These are phyloP conservation scores for Fusarium transvaalense DNA, from an alignment of 2,329 filamentous ascomycete species.

Conservation along the genomic window DNA sequence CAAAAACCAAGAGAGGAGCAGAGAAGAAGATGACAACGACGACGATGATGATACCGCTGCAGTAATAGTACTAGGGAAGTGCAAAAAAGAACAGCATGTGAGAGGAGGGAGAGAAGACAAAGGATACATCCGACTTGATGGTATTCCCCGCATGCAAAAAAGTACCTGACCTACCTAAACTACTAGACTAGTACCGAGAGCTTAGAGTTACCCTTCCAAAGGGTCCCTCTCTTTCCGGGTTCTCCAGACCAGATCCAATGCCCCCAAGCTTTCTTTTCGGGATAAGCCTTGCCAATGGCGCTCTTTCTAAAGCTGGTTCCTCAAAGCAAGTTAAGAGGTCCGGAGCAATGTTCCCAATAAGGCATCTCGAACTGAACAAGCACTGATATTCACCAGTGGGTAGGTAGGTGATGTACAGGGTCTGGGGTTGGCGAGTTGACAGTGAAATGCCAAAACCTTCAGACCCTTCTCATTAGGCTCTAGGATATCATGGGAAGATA, in stretches of 20 bases:
- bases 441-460: slow-evolving; percentile 23
- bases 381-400: not conserved
- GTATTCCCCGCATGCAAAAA: slow-evolving; percentile 33
- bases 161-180: slow-evolving; percentile 39
- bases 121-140: slow-evolving; percentile 37
- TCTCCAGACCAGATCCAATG: slow-evolving; percentile 43
- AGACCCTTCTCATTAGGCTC: slow-evolving; percentile 2
- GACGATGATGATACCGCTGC: slow-evolving; percentile 9
- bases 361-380: slow-evolving; percentile 29
- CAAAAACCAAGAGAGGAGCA: slow-evolving; percentile 18
- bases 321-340: slow-evolving; percentile 13
- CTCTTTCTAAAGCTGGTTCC: not conserved
- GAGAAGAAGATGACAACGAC: slow-evolving; percentile 10
- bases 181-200: not conserved
- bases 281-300: slow-evolving; percentile 34
- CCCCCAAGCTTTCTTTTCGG: slow-evolving; percentile 34
- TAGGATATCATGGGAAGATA: slow-evolving; percentile 3
- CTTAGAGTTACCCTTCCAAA: slow-evolving; percentile 4
- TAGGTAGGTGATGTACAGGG: not conserved
- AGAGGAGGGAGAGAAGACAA: slow-evolving; percentile 15
- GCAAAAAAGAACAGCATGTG: slow-evolving; percentile 43
- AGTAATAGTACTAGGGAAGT: slow-evolving; percentile 12
- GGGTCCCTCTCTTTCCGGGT: slow-evolving; percentile 6
- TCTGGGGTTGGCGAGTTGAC: slow-evolving; percentile 7
- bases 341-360: slow-evolving; percentile 39